Evolutionary conservation across 1,284 basidiomycete species (phyloP).

Genomic region (Uromyces viciae-fabae): DNA sequence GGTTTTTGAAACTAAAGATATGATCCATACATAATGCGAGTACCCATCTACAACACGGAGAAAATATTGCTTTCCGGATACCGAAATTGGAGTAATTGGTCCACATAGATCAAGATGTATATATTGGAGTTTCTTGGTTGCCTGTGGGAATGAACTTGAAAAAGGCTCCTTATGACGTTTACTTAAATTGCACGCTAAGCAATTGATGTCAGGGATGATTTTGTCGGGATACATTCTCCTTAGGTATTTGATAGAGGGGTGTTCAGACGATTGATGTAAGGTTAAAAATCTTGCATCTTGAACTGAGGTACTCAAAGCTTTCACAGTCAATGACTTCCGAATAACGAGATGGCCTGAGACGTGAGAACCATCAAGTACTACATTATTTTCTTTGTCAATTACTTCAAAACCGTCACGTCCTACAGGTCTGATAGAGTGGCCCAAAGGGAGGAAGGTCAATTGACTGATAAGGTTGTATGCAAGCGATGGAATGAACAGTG

Average conservation of each 20-base stretch:
- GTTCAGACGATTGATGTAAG: background rate
- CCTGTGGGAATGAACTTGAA: background rate
- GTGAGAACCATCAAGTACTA: background rate
- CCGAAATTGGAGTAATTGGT: background rate
- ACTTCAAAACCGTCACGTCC: background rate
- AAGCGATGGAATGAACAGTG: background rate
- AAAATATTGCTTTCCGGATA: background rate
- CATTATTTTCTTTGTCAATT: background rate
- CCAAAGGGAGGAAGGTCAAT: background rate
- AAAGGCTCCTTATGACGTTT: background rate
- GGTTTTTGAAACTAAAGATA: background rate
- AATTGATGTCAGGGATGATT: background rate
- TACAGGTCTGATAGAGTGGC: background rate
- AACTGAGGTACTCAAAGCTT: background rate
- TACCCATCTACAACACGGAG: background rate
- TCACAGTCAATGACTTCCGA: background rate
- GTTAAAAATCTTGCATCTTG: background rate
- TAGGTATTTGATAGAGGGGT: background rate
- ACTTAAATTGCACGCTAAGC: background rate
- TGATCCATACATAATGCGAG: background rate
- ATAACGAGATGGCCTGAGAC: background rate
- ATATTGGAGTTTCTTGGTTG: background rate
- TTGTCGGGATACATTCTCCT: background rate
- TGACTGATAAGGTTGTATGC: background rate
- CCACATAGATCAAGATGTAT: constrained; percentile 11